Evolutionary conservation across 2,329 filamentous ascomycete genomes (phyloP), one percentile per base, ranked within the genome.

Genomic region (Fusarium neocosmosporiellum): DNA sequence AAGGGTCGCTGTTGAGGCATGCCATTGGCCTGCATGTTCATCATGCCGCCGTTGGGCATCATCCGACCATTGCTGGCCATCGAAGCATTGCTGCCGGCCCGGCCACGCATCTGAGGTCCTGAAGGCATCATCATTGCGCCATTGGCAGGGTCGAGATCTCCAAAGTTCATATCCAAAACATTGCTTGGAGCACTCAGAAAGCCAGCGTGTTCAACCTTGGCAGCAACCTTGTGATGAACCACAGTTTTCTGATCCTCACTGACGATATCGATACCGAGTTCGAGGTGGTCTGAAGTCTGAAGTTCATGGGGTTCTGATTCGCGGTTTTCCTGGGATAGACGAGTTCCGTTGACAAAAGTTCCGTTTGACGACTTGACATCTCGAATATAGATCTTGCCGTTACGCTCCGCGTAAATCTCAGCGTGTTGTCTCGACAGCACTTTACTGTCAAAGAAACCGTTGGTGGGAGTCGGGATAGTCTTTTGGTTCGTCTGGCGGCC

Each of bases 281-380:
- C 96, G 61, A 99, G 86, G 71, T 96, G 94, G 80, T 99, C 96
- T 74, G 94, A 92, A 67, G 96, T 95, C 78, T 95, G 92, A 36
- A 99, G 86, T 80, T 98, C 96, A 80, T 98, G 94, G 0, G 96
- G 95, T 70, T 98, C 96, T 0, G 96, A 98, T 82, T 99, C 96
- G 76, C 95, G 91, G 78, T 98, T 99, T 81, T 99, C 96, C 62
- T 91, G 94, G 3, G 96, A 98, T 67, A 99, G 83, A 33, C 96
- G 91, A 63, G 93, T 90, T 22, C 95, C 95, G 78, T 99, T 99
- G 75, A 99, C 96, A 82, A 99, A 99, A 1, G 96, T 99, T 66
- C 96, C 96, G 80, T 99, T 99, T 43, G 96, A 99, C 0, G 96
- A 98, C 83, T 98, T 99, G 77, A 99, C 93, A 83, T 99, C 96